A percentile compares a stretch with the other conserved stretches of the same genome.
Evolutionary conservation across 2,329 filamentous ascomycete species (phyloP).

Genomic region (Aureobasidium sp.): DNA sequence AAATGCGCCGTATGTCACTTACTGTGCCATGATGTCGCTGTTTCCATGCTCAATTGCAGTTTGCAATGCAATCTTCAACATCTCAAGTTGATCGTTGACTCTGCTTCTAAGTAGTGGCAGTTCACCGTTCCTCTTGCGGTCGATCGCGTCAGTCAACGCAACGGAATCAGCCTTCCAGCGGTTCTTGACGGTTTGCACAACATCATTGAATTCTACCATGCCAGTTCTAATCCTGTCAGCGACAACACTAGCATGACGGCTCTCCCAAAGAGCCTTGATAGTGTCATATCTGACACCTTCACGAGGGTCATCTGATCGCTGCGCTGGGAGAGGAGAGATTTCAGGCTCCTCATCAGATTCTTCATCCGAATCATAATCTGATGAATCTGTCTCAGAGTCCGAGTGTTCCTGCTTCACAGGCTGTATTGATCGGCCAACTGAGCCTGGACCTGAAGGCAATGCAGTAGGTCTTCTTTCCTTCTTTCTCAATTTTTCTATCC

Average conservation of each 20-base stretch:
- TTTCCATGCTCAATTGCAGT: constrained; percentile 39
- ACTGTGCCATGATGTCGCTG: constrained; percentile 36
- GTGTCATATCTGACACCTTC: constrained; percentile 50
- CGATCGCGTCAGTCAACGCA: constrained; percentile 49
- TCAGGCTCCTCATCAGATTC: constrained; percentile 41
- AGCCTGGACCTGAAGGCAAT: neutral
- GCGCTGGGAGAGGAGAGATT: constrained; percentile 44
- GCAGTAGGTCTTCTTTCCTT: constrained; percentile 20
- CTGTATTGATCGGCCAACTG: constrained; percentile 6
- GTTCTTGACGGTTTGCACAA: constrained; percentile 51
- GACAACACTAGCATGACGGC: constrained; percentile 41
- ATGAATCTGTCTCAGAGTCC: constrained; percentile 10
- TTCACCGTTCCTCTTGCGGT: constrained; percentile 46
- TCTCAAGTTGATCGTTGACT: constrained; percentile 48
- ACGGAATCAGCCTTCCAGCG: constrained; percentile 51
- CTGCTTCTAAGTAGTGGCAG: constrained; percentile 46
- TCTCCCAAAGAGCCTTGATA: constrained; percentile 52
- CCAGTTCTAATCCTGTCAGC: constrained; percentile 46
- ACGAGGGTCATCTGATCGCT: constrained; percentile 43
- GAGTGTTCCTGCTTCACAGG: constrained; percentile 13
- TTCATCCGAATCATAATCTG: constrained; percentile 21
- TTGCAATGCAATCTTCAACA: constrained; percentile 44
- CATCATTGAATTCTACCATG: constrained; percentile 49
- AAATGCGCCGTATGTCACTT: constrained; percentile 19
- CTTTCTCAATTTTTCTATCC: constrained; percentile 27